A percentile compares a stretch with the other conserved stretches of the same genome.
phyloP scores from a whole-genome alignment of 106 monocot species.

The Dendrobium huoshanense region DNA sequence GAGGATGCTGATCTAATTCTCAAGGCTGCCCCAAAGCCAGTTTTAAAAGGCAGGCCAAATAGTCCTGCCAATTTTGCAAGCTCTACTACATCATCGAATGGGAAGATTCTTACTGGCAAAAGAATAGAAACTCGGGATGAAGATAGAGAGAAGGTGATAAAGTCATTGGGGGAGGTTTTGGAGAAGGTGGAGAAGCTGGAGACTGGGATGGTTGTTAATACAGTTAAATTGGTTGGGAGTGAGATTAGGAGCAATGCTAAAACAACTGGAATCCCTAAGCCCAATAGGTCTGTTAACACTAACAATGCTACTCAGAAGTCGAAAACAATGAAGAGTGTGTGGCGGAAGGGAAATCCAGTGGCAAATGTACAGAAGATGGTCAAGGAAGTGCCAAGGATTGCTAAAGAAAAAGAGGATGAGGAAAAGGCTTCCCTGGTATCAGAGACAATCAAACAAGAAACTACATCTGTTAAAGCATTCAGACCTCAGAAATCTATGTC shows the following conservation, averaged over 20 bases:
- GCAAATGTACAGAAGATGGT: slow-evolving; percentile 59
- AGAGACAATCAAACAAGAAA: slow-evolving; percentile 11
- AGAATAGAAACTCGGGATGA: slow-evolving; percentile 17
- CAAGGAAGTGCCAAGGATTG: slow-evolving; percentile 41
- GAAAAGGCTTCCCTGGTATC: slow-evolving; percentile 4
- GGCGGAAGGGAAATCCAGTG: slow-evolving; percentile 89
- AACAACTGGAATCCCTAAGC: slow-evolving; percentile 16
- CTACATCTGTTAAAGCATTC: slow-evolving; percentile 16
- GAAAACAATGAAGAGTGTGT: slow-evolving; percentile 86
- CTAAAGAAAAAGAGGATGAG: slow-evolving; percentile 24
- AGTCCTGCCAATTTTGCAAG: slow-evolving; percentile 15
- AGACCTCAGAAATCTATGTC: slow-evolving; percentile 27
- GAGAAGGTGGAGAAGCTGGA: slow-evolving; percentile 85
- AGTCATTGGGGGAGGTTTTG: slow-evolving; percentile 76
- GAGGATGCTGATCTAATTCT: slow-evolving; percentile 56
- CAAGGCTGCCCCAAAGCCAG: slow-evolving; percentile 73
- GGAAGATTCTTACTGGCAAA: slow-evolving; percentile 10
- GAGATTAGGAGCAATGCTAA: slow-evolving; percentile 15
- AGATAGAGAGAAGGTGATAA: slow-evolving; percentile 62
- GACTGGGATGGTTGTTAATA: slow-evolving; percentile 11
- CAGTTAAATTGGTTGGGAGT: slow-evolving; percentile 22
- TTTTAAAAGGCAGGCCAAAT: slow-evolving; percentile 32
- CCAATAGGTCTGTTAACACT: background rate
- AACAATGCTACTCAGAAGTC: slow-evolving; percentile 29
- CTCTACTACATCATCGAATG: slow-evolving; percentile 12